Conservation (phyloP, 73 alveolate species). For the Urostyla sp. region DNA sequence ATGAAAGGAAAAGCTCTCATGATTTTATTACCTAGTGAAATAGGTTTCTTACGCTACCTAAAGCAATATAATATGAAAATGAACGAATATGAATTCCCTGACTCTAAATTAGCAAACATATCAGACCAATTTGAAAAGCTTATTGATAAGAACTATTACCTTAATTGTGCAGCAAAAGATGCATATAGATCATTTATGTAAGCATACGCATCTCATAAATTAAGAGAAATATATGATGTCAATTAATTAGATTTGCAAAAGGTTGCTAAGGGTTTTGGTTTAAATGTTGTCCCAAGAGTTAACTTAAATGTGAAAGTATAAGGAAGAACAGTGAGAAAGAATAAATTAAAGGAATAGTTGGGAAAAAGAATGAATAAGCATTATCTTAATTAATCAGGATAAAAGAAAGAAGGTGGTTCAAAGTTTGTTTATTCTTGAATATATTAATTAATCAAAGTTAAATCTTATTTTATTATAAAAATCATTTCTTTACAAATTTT, state of each 20-base stretch:
- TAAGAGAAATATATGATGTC: constrained; percentile 95
- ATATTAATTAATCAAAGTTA: neutral
- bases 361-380: constrained; percentile 65
- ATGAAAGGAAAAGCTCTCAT: constrained; percentile 94
- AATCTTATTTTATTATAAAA: neutral
- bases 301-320: constrained; percentile 75
- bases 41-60: constrained; percentile 91
- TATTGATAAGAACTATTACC: constrained; percentile 96
- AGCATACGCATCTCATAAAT: constrained; percentile 92
- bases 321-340: constrained; percentile 62
- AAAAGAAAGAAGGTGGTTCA: neutral
- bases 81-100: constrained; percentile 98
- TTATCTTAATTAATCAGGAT: constrained; percentile 16
- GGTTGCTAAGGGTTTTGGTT: constrained; percentile 93
- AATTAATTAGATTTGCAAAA: constrained; percentile 94
- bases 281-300: constrained; percentile 95
- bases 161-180: constrained; percentile 96
- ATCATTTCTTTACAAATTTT: constrained; percentile 40
- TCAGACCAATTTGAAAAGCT: constrained; percentile 93
- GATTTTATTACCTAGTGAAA: constrained; percentile 97
- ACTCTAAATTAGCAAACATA: constrained; percentile 94
- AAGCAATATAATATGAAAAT: constrained; percentile 95
- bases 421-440: constrained; percentile 21
- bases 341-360: constrained; percentile 47
- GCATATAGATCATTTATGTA: constrained; percentile 94